Percentiles rank a stretch among this genome's conserved stretches.
Evolutionary conservation across 225 moss, liverwort and hornwort genomes (phyloP).

Genomic region (Pleurozium schreberi): DNA sequence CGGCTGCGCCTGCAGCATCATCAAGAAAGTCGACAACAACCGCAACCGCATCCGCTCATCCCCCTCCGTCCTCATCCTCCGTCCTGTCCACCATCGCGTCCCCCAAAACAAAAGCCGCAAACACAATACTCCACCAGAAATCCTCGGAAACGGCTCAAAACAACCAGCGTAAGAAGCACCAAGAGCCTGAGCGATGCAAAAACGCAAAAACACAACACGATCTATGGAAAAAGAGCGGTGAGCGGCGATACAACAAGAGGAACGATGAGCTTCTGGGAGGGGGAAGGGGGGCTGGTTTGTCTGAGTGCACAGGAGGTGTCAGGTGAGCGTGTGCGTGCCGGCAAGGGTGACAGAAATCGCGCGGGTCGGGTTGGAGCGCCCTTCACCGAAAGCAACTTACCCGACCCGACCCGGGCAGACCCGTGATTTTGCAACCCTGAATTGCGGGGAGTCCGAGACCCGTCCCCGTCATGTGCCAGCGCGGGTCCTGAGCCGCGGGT

Average conservation of each 20-base stretch:
- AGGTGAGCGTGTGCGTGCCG: slow-evolving; percentile 50
- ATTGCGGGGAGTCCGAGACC: slow-evolving; percentile 6
- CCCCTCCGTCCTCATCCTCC: slow-evolving; percentile 24
- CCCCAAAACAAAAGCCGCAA: background rate
- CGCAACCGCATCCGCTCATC: slow-evolving; percentile 27
- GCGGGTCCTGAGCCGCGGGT: slow-evolving; percentile 21
- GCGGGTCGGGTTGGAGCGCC: background rate
- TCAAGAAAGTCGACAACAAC: slow-evolving; percentile 17
- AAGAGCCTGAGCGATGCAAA: background rate
- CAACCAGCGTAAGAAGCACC: background rate
- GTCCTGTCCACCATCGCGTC: slow-evolving; percentile 23
- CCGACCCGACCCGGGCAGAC: background rate
- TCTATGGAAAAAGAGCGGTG: background rate
- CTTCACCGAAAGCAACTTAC: background rate
- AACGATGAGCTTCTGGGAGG: background rate
- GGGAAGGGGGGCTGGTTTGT: background rate
- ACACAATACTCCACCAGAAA: background rate
- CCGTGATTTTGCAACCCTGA: background rate
- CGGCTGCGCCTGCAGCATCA: slow-evolving; percentile 23
- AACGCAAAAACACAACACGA: background rate
- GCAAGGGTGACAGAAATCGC: slow-evolving; percentile 24
- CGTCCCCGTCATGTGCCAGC: slow-evolving; percentile 25
- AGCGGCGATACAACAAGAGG: background rate
- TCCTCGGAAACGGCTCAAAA: background rate
- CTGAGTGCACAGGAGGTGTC: slow-evolving; percentile 25